Base-by-base conservation (phyloP, 2,329 filamentous ascomycete species). In the Balansia obtecta region DNA sequence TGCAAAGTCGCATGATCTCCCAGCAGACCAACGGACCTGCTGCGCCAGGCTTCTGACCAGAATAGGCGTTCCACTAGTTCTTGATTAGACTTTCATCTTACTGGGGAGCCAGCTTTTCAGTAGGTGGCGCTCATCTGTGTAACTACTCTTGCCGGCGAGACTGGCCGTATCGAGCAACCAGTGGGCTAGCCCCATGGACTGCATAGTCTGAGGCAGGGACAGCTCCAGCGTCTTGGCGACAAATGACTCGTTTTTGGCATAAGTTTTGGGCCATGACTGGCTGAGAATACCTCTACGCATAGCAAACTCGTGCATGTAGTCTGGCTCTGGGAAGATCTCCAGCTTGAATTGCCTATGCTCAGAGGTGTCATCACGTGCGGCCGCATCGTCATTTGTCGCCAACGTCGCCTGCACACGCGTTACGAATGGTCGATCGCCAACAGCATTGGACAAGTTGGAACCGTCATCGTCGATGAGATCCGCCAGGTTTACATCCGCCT, bases 251-350 rank as follows among this genome's bases (percentile, higher is more conserved):
- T 68, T 55, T 32, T 60, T 57, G 30, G 61, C 54, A 55, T 60
- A 61, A 13, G 58, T 56, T 1, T 57, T 50, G 1, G 72, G 70
- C 74, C 74, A 77, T 3, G 65, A 57, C 7, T 67, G 65, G 52
- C 70, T 61, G 10, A 73, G 60, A 2, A 65, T 64, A 3, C 65
- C 67, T 27, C 57, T 55, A 32, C 59, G 54, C 58, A 71, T 67
- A 50, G 60, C 57, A 3, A 60, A 58, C 27, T 59, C 56, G 61
- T 77, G 74, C 43, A 61, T 55, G 57, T 73, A 74, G 15, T 62
- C 56, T 16, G 62, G 60, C 32, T 61, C 61, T 2, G 66, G 64
- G 48, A 66, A 68, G 42, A 75, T 68, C 47, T 68, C 62, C 16
- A 77, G 57, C 12, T 59, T 63, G 54, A 76, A 76, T 18, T 69